Conservation (phyloP, 2,329 filamentous ascomycete species). For the Aspergillus quadricinctus region DNA sequence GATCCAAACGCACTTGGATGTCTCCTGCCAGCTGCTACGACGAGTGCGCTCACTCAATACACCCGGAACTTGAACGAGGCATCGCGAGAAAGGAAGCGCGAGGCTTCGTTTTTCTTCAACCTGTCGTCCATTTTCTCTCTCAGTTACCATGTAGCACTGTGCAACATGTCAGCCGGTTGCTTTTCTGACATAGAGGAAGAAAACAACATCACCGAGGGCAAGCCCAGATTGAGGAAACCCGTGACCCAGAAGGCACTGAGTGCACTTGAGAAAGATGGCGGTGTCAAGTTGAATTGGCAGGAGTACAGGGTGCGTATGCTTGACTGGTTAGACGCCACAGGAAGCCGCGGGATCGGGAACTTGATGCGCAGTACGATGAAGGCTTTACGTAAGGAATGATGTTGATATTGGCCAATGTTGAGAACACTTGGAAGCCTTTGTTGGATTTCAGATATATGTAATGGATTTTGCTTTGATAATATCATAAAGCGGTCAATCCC, state of each 20-base stretch:
- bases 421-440: background rate
- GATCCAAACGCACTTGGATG: conserved; percentile 60
- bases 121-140: conserved; percentile 45
- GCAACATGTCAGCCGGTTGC: conserved; percentile 44
- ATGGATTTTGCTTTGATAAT: background rate
- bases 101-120: conserved; percentile 27
- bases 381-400: conserved; percentile 54
- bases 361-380: conserved; percentile 81
- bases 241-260: conserved; percentile 65
- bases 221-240: conserved; percentile 43
- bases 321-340: conserved; percentile 59
- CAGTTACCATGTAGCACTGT: conserved; percentile 44
- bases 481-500: background rate
- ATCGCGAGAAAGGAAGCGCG: conserved; percentile 25
- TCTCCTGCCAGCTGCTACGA: conserved; percentile 45
- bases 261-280: conserved; percentile 60
- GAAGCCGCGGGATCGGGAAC: conserved; percentile 62
- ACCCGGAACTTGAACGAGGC: conserved; percentile 36
- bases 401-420: background rate
- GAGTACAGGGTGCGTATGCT: conserved; percentile 72
- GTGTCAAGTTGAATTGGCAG: conserved; percentile 64
- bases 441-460: background rate
- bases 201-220: conserved; percentile 17
- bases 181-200: conserved; percentile 49
- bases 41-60: conserved; percentile 41